Base-by-base conservation (phyloP, 129 eudicot species). In the Chrysanthemum makinoi region DNA sequence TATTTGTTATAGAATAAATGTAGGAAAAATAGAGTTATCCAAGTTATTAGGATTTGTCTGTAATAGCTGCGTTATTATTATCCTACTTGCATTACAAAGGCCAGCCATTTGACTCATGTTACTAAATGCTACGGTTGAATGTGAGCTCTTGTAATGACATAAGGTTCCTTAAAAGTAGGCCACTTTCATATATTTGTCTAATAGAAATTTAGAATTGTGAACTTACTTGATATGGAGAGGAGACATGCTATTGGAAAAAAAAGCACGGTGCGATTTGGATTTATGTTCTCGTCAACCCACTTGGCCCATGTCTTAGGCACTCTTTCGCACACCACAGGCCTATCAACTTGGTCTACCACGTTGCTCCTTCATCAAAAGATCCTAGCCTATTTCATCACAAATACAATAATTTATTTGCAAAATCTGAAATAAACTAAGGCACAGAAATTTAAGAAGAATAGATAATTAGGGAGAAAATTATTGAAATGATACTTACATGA, bases 241-340 rank as follows among this genome's bases (percentile, higher is more conserved):
- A 62, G 98, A 93, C 96, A 89, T 89, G 88, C 96, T 89, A 75
- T 75, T 83, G n/a, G 92, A 93, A 93, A 77, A 93, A 89, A 58
- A 2, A 93, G 86, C 51, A 77, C 60, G 66, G 96, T 89, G 9
- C 78, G 84, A 76, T 93, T 80, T 11, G 92, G 88, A 79, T 93
- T 77, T 14, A 93, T 30, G 26, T 87, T 85, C 66, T 76, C 20
- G 22, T 93, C 83, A 12, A 89, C 87, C 98, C 98, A 93, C 11
- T 85, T 55, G 2, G 87, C 74, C 98, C 98, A 93, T 4, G 95
- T 93, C 52, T 74, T 80, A 80, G 87, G 53, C 44, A 93, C 96
- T 78, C 90, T 74, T 10, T 55, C 58, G 52, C 89, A 93, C 11
- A 89, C 96, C 12, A 59, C 56, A 0, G 95, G 85, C 68, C 96